phyloP scores from a whole-genome alignment of 306 rosid genomes.

The Quercus mongolica region DNA sequence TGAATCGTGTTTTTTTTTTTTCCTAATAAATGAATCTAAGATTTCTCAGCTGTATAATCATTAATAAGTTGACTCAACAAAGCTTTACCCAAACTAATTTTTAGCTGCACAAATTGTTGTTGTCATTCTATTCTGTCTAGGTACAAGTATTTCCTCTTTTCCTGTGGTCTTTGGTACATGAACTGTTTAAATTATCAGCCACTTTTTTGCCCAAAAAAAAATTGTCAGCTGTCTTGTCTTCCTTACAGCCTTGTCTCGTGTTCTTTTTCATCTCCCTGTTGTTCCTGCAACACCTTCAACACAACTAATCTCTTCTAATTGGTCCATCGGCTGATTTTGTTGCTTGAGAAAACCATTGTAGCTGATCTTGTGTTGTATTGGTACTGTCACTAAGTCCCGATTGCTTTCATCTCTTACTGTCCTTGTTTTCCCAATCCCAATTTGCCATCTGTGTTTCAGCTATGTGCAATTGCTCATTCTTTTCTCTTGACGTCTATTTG shows the following conservation, averaged over 20 bases:
- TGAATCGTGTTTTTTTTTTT: not conserved
- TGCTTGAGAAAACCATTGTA: not conserved
- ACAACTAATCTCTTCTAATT: no score
- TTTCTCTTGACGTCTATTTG: not conserved
- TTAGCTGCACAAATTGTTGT: not conserved
- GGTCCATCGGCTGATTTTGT: not conserved
- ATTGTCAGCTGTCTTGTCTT: not conserved
- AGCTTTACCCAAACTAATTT: no score
- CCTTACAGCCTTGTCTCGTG: not conserved
- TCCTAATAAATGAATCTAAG: not conserved
- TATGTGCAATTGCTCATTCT: not conserved
- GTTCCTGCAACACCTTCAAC: no score
- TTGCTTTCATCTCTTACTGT: constrained; percentile 5
- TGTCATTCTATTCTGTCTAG: not conserved
- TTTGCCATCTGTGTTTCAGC: constrained; percentile 2
- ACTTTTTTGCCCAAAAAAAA: not conserved
- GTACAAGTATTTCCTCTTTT: not conserved
- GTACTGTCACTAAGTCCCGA: not conserved
- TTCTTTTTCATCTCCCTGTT: not conserved
- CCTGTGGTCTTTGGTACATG: not conserved
- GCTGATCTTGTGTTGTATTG: not conserved
- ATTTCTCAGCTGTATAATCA: not conserved
- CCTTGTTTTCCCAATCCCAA: not conserved
- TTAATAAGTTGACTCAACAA: not conserved
- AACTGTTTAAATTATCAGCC: not conserved